Conservation (phyloP, 805 yeast species). For the Ogataea chonburiensis region DNA sequence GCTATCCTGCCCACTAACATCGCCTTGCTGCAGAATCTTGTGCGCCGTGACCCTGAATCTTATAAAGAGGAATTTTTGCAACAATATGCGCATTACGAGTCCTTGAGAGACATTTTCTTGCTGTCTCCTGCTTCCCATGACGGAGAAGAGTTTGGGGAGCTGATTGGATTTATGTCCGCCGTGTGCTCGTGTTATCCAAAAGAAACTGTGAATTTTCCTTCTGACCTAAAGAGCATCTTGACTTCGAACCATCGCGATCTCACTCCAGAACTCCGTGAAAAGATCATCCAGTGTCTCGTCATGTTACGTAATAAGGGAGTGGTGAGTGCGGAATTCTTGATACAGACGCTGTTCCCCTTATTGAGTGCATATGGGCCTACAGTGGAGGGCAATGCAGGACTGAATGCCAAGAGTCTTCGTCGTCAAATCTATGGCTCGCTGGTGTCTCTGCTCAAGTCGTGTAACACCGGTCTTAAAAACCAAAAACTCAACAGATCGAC, state of each 20-base stretch:
- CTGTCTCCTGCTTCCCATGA: slow-evolving; percentile 63
- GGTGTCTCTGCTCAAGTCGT: slow-evolving; percentile 72
- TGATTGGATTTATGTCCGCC: slow-evolving; percentile 88
- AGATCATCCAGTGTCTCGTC: slow-evolving; percentile 82
- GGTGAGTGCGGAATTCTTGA: slow-evolving; percentile 73
- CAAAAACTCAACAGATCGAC: slow-evolving; percentile 87
- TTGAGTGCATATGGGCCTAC: slow-evolving; percentile 63
- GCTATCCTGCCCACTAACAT: slow-evolving; percentile 92
- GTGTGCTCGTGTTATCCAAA: slow-evolving; percentile 88
- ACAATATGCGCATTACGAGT: slow-evolving; percentile 90
- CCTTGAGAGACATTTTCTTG: slow-evolving; percentile 82
- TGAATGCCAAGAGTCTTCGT: slow-evolving; percentile 79
- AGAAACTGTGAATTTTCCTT: slow-evolving; percentile 82
- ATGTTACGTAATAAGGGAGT: slow-evolving; percentile 87
- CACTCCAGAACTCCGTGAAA: slow-evolving; percentile 84
- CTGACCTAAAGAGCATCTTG: slow-evolving; percentile 69
- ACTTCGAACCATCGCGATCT: slow-evolving; percentile 76
- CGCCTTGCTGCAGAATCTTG: slow-evolving; percentile 86
- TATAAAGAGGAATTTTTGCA: slow-evolving; percentile 91
- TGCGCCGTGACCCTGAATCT: slow-evolving; percentile 90
- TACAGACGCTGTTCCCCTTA: slow-evolving; percentile 87
- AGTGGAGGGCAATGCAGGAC: slow-evolving; percentile 45
- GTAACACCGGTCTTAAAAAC: slow-evolving; percentile 85
- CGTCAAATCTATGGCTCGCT: slow-evolving; percentile 78
- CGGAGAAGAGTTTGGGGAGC: slow-evolving; percentile 70